Evolutionary conservation across 805 yeast genomes (phyloP).

Genomic region (Kuraishia cidri): DNA sequence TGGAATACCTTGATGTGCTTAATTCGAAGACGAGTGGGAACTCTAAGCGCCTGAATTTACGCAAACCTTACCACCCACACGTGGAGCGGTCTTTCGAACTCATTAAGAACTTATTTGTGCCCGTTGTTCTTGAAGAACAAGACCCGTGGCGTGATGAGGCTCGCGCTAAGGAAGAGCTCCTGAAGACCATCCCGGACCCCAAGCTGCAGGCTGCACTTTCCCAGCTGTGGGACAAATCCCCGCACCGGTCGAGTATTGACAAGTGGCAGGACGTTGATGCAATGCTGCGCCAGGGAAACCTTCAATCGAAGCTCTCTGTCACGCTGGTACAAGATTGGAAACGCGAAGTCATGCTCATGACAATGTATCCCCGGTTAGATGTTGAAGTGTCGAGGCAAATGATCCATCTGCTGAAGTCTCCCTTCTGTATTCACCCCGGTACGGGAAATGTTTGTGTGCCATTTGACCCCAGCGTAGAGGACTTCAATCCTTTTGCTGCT

Average conservation of each 20-base stretch:
- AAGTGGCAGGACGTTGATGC: conserved; percentile 77
- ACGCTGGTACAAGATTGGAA: conserved; percentile 52
- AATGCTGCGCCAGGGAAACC: conserved; percentile 36
- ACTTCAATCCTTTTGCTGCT: conserved; percentile 72
- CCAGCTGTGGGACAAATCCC: conserved; percentile 48
- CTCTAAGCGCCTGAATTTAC: conserved; percentile 39
- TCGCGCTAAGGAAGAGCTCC: conserved; percentile 46
- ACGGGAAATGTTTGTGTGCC: conserved; percentile 97
- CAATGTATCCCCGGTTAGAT: conserved; percentile 87
- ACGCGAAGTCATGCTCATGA: conserved; percentile 71
- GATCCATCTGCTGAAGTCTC: conserved; percentile 89
- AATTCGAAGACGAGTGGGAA: conserved; percentile 38
- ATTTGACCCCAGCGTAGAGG: conserved; percentile 38
- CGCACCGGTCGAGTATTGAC: conserved; percentile 41
- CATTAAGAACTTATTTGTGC: conserved; percentile 53
- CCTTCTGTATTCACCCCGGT: conserved; percentile 94
- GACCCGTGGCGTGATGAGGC: conserved; percentile 71
- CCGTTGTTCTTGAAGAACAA: conserved; percentile 67
- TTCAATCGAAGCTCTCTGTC: neutral
- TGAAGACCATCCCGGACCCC: conserved; percentile 56
- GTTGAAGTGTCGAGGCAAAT: conserved; percentile 85
- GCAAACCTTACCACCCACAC: conserved; percentile 88
- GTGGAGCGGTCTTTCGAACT: conserved; percentile 65
- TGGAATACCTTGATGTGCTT: conserved; percentile 77
- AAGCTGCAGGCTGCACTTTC: conserved; percentile 41